Percentiles rank a stretch among this genome's conserved stretches.
Evolutionary conservation across 2,329 filamentous ascomycete species (phyloP).

Genomic region (Cercospora beticola): DNA sequence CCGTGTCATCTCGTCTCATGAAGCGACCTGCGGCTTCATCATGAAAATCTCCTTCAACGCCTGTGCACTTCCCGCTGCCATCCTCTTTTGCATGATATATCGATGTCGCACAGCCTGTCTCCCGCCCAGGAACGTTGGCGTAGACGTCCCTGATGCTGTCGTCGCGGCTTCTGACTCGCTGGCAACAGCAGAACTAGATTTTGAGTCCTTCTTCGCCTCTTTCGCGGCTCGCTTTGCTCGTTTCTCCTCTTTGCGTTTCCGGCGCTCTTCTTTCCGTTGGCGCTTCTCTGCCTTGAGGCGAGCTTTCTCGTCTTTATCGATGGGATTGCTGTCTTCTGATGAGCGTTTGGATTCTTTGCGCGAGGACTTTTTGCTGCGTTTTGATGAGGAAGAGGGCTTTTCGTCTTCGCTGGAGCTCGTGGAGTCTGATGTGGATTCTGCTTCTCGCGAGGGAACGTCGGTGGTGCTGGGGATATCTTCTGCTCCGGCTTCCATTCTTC

Average conservation of each 20-base stretch:
- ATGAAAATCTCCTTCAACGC: constrained; percentile 84
- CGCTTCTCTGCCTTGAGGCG: constrained; percentile 49
- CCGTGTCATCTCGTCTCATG: constrained; percentile 15
- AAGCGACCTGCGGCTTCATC: constrained; percentile 53
- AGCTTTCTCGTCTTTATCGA: constrained; percentile 26
- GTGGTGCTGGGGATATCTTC: background rate
- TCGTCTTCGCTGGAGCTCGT: constrained; percentile 15
- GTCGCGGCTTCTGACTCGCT: constrained; percentile 22
- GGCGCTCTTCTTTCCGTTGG: constrained; percentile 46
- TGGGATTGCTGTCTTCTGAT: background rate
- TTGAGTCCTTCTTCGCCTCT: constrained; percentile 43
- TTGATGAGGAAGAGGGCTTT: constrained; percentile 20
- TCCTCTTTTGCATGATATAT: constrained; percentile 84
- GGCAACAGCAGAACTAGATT: constrained; percentile 12
- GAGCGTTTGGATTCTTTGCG: constrained; percentile 21
- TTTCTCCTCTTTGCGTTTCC: constrained; percentile 53
- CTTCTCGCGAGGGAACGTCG: constrained; percentile 2
- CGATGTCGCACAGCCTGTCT: constrained; percentile 75
- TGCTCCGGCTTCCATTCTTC: constrained; percentile 11
- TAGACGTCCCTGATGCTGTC: constrained; percentile 30
- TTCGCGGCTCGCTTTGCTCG: constrained; percentile 48
- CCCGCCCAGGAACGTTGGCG: constrained; percentile 34
- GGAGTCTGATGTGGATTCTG: background rate
- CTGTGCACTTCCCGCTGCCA: constrained; percentile 75
- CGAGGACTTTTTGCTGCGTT: constrained; percentile 40